These are phyloP conservation scores for Colletotrichum somersetense DNA, from an alignment of 2,329 filamentous ascomycete genomes.

Conservation along the genomic window DNA sequence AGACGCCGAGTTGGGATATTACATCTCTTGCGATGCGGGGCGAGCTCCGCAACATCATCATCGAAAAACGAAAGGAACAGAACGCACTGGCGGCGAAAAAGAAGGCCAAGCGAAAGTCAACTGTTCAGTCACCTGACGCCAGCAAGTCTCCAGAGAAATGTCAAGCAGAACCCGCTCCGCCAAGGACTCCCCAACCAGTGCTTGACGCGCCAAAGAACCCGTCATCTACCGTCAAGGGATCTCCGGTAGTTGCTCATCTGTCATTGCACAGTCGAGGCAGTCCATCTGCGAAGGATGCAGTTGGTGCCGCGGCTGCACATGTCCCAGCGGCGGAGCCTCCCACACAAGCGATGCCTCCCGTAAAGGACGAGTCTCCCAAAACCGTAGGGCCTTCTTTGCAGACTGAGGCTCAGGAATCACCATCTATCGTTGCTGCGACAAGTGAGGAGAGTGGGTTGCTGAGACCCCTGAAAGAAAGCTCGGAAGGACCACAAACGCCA, in stretches of 20 bases:
- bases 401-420: not conserved
- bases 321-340: not conserved
- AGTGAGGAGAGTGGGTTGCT: not conserved
- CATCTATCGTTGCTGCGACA: not conserved
- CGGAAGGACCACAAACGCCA: conserved; percentile 1
- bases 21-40: conserved; percentile 70
- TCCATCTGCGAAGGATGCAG: not conserved
- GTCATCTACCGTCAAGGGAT: conserved; percentile 37
- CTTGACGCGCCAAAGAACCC: conserved; percentile 40
- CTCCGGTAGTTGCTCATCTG: conserved; percentile 5
- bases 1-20: conserved; percentile 66
- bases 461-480: not conserved
- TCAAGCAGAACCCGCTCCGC: conserved; percentile 12
- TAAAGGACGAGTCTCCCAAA: not conserved
- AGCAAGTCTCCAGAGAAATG: conserved; percentile 16
- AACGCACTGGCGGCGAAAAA: conserved; percentile 56
- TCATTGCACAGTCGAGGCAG: conserved; percentile 4
- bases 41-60: conserved; percentile 75
- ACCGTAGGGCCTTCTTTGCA: not conserved
- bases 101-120: conserved; percentile 51
- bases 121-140: conserved; percentile 45
- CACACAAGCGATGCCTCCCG: not conserved
- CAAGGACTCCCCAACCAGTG: conserved; percentile 26
- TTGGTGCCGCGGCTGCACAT: not conserved
- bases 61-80: conserved; percentile 72